Conservation (phyloP, 139 green algal genomes). For the Chlamydomonas sp. region DNA sequence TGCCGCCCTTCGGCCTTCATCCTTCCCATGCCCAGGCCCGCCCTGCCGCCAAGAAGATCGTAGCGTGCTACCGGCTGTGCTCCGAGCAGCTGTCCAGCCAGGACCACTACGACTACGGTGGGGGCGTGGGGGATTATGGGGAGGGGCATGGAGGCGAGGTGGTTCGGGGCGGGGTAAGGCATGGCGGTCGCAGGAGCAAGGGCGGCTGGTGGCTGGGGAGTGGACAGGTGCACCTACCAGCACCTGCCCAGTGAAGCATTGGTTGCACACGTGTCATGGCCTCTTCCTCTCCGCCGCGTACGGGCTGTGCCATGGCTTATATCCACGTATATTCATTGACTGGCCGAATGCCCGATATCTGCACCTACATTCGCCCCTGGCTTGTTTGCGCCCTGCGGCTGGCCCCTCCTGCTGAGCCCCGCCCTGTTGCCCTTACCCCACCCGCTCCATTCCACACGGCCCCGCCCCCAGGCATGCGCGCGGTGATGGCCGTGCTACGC, state of each 20-base stretch:
- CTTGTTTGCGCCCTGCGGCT: too few species aligned
- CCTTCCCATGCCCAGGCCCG: slow-evolving; percentile 10
- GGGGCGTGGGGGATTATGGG: background rate
- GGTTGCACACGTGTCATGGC: too few species aligned
- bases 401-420: too few species aligned
- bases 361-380: too few species aligned
- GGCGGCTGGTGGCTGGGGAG: background rate
- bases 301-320: too few species aligned
- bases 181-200: background rate
- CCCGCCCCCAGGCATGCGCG: slow-evolving; percentile 70
- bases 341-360: too few species aligned
- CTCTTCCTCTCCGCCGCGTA: too few species aligned
- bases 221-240: background rate
- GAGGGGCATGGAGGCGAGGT: background rate
- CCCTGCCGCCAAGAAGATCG: slow-evolving; percentile 72
- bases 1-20: too few species aligned
- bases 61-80: slow-evolving; percentile 82
- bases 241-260: background rate
- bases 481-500: slow-evolving; percentile 72
- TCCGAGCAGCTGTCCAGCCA: slow-evolving; percentile 79
- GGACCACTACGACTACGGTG: slow-evolving; percentile 76
- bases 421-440: background rate
- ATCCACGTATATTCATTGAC: background rate
- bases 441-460: background rate
- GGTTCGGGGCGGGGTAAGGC: too few species aligned